These are phyloP conservation scores for Magnolia kwangsiensis DNA, from an alignment of 164 flowering plant species.

Conservation along the genomic window DNA sequence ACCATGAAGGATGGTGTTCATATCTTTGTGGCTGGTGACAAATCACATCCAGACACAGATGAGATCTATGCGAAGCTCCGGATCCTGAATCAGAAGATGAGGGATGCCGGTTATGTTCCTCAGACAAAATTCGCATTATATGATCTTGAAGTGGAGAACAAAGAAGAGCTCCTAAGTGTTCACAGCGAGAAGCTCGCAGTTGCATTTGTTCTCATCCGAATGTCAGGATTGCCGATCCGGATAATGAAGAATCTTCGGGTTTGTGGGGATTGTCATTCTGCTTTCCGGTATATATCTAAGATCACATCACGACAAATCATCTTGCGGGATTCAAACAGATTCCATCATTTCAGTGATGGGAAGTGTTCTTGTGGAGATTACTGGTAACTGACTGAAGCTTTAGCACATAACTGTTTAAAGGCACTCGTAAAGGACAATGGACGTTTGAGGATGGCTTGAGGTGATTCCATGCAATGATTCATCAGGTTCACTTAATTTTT, in stretches of 20 bases:
- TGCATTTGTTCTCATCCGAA: constrained; percentile 71
- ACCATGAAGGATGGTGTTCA: constrained; percentile 86
- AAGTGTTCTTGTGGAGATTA: constrained; percentile 80
- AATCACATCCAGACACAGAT: constrained; percentile 65
- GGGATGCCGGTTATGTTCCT: constrained; percentile 68
- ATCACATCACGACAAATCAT: constrained; percentile 57
- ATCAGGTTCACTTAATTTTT: neutral
- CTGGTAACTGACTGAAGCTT: constrained; percentile 41
- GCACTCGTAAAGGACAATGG: neutral
- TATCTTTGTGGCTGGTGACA: constrained; percentile 79
- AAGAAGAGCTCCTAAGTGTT: constrained; percentile 71
- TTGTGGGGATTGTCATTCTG: constrained; percentile 88
- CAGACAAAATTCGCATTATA: constrained; percentile 61
- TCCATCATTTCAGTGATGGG: constrained; percentile 85
- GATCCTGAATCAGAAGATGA: constrained; percentile 60
- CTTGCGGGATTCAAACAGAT: constrained; percentile 73
- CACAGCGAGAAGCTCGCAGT: constrained; percentile 91
- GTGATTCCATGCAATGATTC: neutral
- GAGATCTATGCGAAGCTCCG: constrained; percentile 58
- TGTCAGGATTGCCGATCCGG: constrained; percentile 60
- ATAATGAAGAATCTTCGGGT: constrained; percentile 87
- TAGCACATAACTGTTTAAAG: neutral
- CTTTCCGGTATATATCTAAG: constrained; percentile 64
- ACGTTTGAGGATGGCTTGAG: neutral
- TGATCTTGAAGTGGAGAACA: constrained; percentile 80